Base-by-base conservation (phyloP, 1,284 basidiomycete genomes). In the Cryptococcus depauperatus region DNA sequence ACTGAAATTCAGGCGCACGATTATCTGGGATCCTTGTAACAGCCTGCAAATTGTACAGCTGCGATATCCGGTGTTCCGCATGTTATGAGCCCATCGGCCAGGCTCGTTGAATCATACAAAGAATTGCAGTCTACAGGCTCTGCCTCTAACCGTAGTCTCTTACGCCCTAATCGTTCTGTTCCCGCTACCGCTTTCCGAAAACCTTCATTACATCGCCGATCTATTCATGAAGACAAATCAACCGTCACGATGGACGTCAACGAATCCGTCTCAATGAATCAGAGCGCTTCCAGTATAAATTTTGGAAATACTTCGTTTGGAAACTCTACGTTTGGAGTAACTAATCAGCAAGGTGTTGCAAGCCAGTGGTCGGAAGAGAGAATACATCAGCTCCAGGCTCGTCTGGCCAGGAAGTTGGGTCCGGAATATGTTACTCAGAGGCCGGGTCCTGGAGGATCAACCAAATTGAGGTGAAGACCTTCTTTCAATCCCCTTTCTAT, bases 391-490 rank as follows among this genome's bases (percentile, higher is more conserved):
- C 72, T 96, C 11, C 88, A 95, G 62, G 80, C 79, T 16, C 86
- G 90, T 62, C 75, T 98, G 23, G 77, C 85, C 60, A 83, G 83
- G 71, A 85, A 85, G 57, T 80, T 98, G 4, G 93, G 93, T 0
- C 93, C 93, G 3, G 93, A 97, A 71, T 96, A 80, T 62, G 79
- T 97, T 46, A 87, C 85, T 2, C 82, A 85, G 52, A 76, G 92
- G n/a, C 83, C 85, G 1, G 92, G 92, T 2, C 88, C 87, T 1
- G 83, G 83, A 6, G 88, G 88, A 25, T 59, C 83, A 0, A 76
- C 78, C 6, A 95, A 92, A 68, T 73, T 98, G 14, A 69, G 63
- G 69, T 71, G 45, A 54, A 66, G 25, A 16, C 14, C 18, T n/a
- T 30, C 29, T 30, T 30, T n/a, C n/a, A n/a, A 30, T 30, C 11